Base-by-base conservation (phyloP, 2,329 filamentous ascomycete genomes). In the Chaetomiaceae sp. region DNA sequence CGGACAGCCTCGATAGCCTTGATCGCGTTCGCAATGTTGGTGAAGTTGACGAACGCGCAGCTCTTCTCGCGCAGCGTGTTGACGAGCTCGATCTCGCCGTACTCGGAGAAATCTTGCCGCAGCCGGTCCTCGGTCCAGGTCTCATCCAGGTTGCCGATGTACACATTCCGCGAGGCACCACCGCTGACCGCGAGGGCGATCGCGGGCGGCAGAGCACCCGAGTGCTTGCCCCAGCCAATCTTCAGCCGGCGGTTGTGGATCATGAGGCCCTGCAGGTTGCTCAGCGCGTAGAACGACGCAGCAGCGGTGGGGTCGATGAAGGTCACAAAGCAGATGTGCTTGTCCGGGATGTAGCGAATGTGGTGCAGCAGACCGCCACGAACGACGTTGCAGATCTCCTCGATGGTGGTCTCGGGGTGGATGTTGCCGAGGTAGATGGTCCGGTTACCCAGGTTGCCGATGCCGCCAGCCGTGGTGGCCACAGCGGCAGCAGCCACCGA, bases 191-290 rank as follows among this genome's bases (percentile, higher is more conserved):
- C 94, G 60, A 99, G 77, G 19, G 94, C 92, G 68, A 99, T 97
- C 7, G 94, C 94, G 19, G 94, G 91, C 36, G 94, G 94, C 23
- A 99, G 83, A 62, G 91, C 92, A 56, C 94, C 94, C 4, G 94
- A 99, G 72, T 99, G 94, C 79, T 99, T 99, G 60, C 94, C 94
- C 94, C 94, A 99, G 61, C 94, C 94, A 69, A 99, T 96, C 81
- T 99, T 99, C 62, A 99, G 78, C 49, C 94, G 86, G 59, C 94
- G 84, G 74, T 99, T 99, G 76, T 99, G 94, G 65, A 99, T 99
- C 94, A 99, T 99, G 61, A 99, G 76, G 22, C 94, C 94, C 69
- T 99, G 94, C 25, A 99, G 78, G 73, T 97, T 97, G 80, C 91
- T 96, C 56, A 99, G 77, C 38, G 94, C 94, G 65, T 96, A 99